Evolutionary conservation across 305 asterid species (phyloP).

Genomic region (Striga hermonthica): DNA sequence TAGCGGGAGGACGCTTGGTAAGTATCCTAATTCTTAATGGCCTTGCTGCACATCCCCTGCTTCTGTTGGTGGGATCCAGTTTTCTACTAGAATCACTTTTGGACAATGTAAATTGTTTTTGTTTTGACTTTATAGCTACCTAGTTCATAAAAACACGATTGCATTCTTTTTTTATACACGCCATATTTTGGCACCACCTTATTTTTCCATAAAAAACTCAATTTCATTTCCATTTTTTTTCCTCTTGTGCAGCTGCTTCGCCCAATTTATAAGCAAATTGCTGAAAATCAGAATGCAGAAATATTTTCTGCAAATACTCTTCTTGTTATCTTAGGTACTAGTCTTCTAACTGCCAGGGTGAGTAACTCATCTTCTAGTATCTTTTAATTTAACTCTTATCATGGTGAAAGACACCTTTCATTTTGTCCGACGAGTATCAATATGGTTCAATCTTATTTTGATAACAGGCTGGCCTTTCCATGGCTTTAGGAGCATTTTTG

Average conservation of each 20-base stretch:
- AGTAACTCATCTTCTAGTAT: constrained; percentile 31
- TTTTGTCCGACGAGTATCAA: constrained; percentile 28
- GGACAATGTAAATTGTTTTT: not conserved
- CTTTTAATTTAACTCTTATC: constrained; percentile 19
- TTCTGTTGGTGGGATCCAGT: constrained; percentile 27
- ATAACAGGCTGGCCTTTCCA: constrained; percentile 97
- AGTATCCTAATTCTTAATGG: constrained; percentile 28
- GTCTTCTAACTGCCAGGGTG: constrained; percentile 99
- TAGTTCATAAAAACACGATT: constrained; percentile 21
- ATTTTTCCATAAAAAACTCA: constrained; percentile 16
- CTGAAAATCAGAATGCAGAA: constrained; percentile 98
- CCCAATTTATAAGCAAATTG: constrained; percentile 93
- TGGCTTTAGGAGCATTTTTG: constrained; percentile 99
- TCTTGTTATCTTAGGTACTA: constrained; percentile 91
- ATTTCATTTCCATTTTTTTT: constrained; percentile 18
- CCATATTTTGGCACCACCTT: constrained; percentile 25
- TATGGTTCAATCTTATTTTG: constrained; percentile 27
- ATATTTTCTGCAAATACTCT: constrained; percentile 95
- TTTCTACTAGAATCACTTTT: constrained; percentile 24
- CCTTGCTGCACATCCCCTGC: constrained; percentile 29
- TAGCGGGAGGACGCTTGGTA: constrained; percentile 98
- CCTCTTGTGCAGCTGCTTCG: constrained; percentile 77
- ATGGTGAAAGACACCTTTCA: constrained; percentile 19
- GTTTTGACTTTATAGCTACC: constrained; percentile 20
- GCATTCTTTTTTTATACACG: constrained; percentile 15